Conservation (phyloP, 768 basidiomycete species). For the Chlorophyllum brunneum region DNA sequence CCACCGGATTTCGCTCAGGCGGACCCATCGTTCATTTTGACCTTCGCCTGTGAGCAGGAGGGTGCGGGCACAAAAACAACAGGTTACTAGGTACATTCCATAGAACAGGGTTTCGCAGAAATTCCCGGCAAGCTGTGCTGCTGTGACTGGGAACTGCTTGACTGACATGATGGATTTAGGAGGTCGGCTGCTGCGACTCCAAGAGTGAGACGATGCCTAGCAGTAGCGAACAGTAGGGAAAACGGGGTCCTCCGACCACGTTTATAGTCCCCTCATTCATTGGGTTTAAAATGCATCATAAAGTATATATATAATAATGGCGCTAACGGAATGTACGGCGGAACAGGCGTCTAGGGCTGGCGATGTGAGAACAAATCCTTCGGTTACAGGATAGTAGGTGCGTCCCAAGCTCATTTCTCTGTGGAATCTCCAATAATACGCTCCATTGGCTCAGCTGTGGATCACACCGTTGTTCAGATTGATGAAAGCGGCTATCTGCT, state of each 20-base stretch:
- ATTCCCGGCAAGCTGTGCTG: constrained; percentile 9
- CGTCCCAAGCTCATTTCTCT: too few species aligned
- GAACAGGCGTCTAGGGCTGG: too few species aligned
- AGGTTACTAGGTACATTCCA: constrained; percentile 6
- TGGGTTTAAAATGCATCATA: too few species aligned
- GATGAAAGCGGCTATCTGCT: too few species aligned
- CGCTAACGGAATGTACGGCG: too few species aligned
- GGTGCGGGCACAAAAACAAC: background rate
- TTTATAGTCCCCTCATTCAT: background rate
- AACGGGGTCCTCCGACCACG: background rate
- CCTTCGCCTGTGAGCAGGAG: background rate
- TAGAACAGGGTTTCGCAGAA: constrained; percentile 9
- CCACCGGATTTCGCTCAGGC: constrained; percentile 1
- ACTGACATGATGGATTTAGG: background rate
- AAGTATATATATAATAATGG: too few species aligned
- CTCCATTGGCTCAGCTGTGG: too few species aligned
- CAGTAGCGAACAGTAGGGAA: background rate
- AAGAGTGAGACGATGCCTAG: too few species aligned
- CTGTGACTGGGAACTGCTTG: background rate
- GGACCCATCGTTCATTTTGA: background rate
- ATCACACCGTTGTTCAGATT: too few species aligned
- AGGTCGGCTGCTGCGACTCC: background rate
- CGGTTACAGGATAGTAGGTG: too few species aligned
- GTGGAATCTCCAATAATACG: too few species aligned
- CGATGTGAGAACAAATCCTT: too few species aligned